Conservation (phyloP, 164 flowering plant species). For the Malania oleifera region DNA sequence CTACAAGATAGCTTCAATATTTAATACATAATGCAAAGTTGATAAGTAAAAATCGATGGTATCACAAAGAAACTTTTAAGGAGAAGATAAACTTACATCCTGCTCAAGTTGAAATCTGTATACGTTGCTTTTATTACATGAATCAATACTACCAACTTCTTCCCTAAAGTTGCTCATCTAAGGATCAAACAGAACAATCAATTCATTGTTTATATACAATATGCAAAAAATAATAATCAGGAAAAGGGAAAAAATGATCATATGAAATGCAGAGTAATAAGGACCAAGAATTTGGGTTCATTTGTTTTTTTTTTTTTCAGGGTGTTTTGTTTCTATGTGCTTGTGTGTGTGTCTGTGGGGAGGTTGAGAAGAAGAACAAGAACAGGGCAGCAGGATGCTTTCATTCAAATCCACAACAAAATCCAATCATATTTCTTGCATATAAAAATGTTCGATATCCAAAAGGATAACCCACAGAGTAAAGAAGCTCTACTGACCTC, state of each 20-base stretch:
- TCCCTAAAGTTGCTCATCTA: slow-evolving; percentile 23
- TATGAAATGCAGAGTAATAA: no score
- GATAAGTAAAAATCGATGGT: not conserved
- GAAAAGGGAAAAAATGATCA: no score
- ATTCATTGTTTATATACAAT: not conserved
- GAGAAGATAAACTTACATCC: slow-evolving; percentile 45
- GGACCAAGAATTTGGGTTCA: no score
- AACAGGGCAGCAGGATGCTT: no score
- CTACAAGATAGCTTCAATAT: no score
- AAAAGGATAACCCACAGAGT: not conserved
- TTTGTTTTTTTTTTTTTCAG: no score
- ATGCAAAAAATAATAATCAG: no score
- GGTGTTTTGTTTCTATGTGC: no score
- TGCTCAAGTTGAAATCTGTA: slow-evolving; percentile 58
- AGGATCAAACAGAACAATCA: not conserved
- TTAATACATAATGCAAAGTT: not conserved
- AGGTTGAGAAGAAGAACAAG: no score
- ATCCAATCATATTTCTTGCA: not conserved
- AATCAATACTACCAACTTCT: slow-evolving; percentile 21
- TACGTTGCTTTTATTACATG: slow-evolving; percentile 18
- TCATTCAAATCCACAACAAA: no score
- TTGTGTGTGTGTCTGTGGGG: no score
- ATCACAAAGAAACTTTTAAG: not conserved
- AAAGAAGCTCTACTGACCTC: slow-evolving; percentile 10
- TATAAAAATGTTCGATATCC: not conserved